These are phyloP conservation scores for Hylodesmum podocarpum DNA, from an alignment of 306 rosid genomes.

Conservation along the genomic window DNA sequence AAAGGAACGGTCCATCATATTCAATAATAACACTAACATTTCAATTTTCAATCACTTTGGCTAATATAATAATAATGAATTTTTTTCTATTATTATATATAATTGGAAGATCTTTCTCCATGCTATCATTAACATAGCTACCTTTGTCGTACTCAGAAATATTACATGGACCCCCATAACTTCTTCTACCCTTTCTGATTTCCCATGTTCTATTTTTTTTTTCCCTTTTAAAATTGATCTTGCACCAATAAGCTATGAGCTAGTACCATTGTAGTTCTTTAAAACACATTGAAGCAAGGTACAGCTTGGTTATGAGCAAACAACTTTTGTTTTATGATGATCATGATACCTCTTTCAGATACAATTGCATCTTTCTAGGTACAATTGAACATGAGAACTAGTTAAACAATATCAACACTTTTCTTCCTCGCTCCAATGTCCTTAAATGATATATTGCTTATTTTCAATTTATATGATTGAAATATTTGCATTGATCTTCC, in stretches of 20 bases:
- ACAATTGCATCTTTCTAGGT: no score
- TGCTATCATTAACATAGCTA: background rate
- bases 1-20: conserved; percentile 40
- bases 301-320: no score
- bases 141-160: background rate
- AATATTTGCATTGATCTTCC: background rate
- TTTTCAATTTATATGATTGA: no score
- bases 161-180: conserved; percentile 30
- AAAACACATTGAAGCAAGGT: no score
- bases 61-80: background rate
- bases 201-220: background rate
- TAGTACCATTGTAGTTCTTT: no score
- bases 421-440: no score
- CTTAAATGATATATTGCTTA: no score
- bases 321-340: no score
- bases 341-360: no score
- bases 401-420: no score
- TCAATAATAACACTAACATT: conserved; percentile 12
- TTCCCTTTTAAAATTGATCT: background rate
- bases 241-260: background rate
- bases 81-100: background rate
- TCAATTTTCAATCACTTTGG: background rate
- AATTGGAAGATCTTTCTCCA: background rate
- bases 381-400: no score
- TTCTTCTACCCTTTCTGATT: background rate